Evolutionary conservation across 106 monocot genomes (phyloP).

Genomic region (Dendrobium officinale): DNA sequence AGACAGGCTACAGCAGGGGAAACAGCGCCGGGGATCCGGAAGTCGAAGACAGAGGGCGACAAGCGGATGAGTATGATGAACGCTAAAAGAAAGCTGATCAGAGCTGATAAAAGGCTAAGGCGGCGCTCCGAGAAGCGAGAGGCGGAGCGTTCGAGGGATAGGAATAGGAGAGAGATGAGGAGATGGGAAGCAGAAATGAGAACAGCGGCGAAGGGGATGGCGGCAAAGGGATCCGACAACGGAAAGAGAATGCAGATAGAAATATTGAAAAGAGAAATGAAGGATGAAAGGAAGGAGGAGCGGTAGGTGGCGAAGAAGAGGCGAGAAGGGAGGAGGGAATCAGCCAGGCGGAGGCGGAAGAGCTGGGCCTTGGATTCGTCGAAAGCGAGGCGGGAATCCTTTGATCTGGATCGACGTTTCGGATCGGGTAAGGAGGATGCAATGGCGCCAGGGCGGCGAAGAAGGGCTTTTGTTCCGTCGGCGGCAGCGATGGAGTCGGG

Average conservation of each 20-base stretch:
- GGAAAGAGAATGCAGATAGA: conserved; percentile 17
- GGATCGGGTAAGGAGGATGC: not conserved
- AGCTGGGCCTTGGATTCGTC: conserved; percentile 43
- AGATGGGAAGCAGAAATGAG: conserved; percentile 15
- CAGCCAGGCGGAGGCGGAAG: conserved; percentile 47
- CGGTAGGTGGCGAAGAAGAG: conserved; percentile 28
- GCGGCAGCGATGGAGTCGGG: conserved; percentile 32
- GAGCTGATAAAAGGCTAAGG: conserved; percentile 15
- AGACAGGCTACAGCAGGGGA: conserved; percentile 8
- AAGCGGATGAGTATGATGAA: conserved; percentile 9
- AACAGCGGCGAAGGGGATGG: conserved; percentile 11
- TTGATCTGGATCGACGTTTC: conserved; percentile 7
- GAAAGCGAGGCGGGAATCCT: conserved; percentile 10
- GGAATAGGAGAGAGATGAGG: conserved; percentile 20
- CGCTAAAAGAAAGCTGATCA: conserved; percentile 25
- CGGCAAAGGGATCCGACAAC: not conserved
- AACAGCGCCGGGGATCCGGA: conserved; percentile 9
- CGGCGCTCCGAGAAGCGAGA: conserved; percentile 16
- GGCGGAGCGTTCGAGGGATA: conserved; percentile 34
- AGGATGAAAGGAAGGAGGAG: conserved; percentile 25
- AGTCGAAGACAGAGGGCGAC: conserved; percentile 36
- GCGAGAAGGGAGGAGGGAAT: conserved; percentile 42
- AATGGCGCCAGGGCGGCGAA: conserved; percentile 31
- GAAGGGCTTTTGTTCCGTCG: conserved; percentile 37
- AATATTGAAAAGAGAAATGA: conserved; percentile 24